phyloP scores from a whole-genome alignment of 2,329 filamentous ascomycete genomes.

The Aaosphaeria pasadenensis region DNA sequence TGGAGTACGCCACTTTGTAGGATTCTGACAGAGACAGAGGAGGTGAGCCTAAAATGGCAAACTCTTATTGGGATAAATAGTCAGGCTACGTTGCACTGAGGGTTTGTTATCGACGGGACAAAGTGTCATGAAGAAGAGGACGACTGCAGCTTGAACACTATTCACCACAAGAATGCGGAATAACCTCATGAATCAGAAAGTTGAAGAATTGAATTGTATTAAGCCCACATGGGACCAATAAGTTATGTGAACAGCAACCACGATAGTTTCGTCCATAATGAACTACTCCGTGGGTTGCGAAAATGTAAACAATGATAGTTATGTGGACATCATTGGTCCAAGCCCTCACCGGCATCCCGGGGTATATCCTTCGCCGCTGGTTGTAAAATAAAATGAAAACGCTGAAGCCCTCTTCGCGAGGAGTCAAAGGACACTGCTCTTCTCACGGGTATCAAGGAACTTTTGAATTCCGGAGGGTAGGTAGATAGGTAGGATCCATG shows the following conservation, averaged over 20 bases:
- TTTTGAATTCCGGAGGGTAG: background rate
- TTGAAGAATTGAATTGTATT: background rate
- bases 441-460: background rate
- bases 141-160: background rate
- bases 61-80: no score
- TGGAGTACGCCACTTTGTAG: background rate
- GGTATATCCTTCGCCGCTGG: conserved; percentile 35
- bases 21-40: background rate
- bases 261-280: background rate
- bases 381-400: conserved; percentile 14
- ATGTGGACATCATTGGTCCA: conserved; percentile 9
- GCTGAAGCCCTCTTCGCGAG: background rate
- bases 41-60: background rate
- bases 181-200: background rate
- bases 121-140: background rate
- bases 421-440: background rate
- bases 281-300: no score
- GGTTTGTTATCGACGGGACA: no score
- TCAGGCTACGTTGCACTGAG: no score
- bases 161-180: background rate
- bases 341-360: conserved; percentile 29
- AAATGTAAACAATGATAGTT: background rate
- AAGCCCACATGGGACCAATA: background rate
- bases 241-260: background rate
- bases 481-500: background rate